A percentile compares a stretch with the other conserved stretches of the same genome.
Evolutionary conservation across 2,329 filamentous ascomycete genomes (phyloP).

Genomic region (Ceratocystis diversiconidia): DNA sequence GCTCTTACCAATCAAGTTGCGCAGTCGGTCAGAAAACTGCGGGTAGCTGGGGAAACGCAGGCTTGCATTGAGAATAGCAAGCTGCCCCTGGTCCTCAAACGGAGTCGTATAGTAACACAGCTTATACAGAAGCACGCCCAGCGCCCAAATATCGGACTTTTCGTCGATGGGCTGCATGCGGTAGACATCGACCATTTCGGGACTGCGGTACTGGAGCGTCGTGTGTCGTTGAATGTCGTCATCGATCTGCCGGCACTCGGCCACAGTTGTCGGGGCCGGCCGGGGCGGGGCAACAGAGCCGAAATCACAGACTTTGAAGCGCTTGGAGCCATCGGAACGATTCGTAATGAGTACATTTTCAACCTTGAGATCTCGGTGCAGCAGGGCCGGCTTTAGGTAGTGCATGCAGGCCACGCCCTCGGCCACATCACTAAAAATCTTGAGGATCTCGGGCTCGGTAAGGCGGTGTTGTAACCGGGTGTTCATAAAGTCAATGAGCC

Average conservation of each 20-base stretch:
- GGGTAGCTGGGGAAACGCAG: constrained; percentile 86
- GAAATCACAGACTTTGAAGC: constrained; percentile 97
- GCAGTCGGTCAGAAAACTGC: constrained; percentile 75
- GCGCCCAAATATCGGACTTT: constrained; percentile 96
- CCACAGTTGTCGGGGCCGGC: constrained; percentile 70
- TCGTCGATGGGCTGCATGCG: constrained; percentile 92
- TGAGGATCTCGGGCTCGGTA: constrained; percentile 92
- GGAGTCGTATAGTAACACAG: constrained; percentile 98
- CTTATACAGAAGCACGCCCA: constrained; percentile 92
- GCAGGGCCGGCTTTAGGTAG: constrained; percentile 82
- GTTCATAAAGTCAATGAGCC: constrained; percentile 99
- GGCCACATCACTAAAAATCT: constrained; percentile 91
- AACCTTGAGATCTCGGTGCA: constrained; percentile 92
- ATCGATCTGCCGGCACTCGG: constrained; percentile 83
- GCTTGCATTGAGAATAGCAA: constrained; percentile 90
- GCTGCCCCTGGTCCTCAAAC: constrained; percentile 93
- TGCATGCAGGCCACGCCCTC: constrained; percentile 98
- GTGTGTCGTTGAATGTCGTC: constrained; percentile 96
- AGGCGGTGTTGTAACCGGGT: constrained; percentile 88
- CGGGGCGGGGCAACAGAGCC: constrained; percentile 76
- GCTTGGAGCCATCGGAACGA: constrained; percentile 45
- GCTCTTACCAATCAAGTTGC: constrained; percentile 65
- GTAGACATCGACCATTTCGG: constrained; percentile 98
- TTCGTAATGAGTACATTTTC: constrained; percentile 85
- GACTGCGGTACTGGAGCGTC: constrained; percentile 91